Base-by-base conservation (phyloP, 2,329 filamentous ascomycete species). In the Talaromyces sp. region DNA sequence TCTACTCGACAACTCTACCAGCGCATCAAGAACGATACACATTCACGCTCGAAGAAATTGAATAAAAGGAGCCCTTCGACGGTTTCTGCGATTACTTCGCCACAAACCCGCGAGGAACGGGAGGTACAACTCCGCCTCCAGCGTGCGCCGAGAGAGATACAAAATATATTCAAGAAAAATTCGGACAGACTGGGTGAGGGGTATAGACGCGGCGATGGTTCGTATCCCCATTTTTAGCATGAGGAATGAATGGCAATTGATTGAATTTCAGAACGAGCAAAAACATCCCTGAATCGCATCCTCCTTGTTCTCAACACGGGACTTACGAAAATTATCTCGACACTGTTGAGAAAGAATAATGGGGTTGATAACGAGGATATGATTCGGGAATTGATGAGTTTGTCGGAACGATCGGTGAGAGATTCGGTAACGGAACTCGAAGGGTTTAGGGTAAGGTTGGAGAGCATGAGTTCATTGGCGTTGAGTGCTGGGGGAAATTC, bases 31-130 rank as follows among this genome's bases (percentile, higher is more conserved):
- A 35, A 24, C 50, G 35, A 58, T 27, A 27, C 56, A 31, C 56
- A 1, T n/a, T 58, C 37, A 7, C 16, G 16, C n/a, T 11, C n/a
- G n/a, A 68, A 85, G 22, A 61, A 59, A 8, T n/a, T 66, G 10
- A 63, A 62, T 11, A 62, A 62, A 58, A n/a, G 41, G 27, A 37
- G 22, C 13, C 33, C n/a, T 35, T 3, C 5, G 8, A 3, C 19
- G 6, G 22, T 11, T 41, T 35, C n/a, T 14, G 47, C 14, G 14
- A 14, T 16, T 31, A 22, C 16, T 1, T 22, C 19, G 2, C n/a
- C 43, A 16, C 24, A 19, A 14, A 45, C 57, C n/a, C 56, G 22
- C 16, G 48, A 62, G 11, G 63, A 62, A n/a, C 24, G 27, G 43
- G n/a, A 33, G n/a, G 50, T 45, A 5, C 41, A 31, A 13, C 22